These are phyloP conservation scores for Diaporthe citriasiana DNA, from an alignment of 2,329 filamentous ascomycete genomes.

Conservation along the genomic window DNA sequence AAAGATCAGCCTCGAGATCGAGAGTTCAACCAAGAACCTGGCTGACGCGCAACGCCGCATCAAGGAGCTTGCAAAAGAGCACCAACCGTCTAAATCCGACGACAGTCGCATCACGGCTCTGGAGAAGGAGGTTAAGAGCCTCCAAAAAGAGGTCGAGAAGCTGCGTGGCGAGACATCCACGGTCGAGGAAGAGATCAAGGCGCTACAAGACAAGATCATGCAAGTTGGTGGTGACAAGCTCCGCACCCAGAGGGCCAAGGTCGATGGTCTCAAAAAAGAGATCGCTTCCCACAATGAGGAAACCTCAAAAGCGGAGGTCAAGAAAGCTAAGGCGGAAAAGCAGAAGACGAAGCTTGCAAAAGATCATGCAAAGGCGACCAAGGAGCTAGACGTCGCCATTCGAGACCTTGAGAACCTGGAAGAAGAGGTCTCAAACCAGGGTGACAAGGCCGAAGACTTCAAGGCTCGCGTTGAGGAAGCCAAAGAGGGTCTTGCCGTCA, in stretches of 20 bases:
- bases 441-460: conserved; percentile 79
- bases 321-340: conserved; percentile 94
- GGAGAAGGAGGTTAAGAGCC: conserved; percentile 81
- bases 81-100: conserved; percentile 85
- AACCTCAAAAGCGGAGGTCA: conserved; percentile 87
- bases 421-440: conserved; percentile 83
- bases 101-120: conserved; percentile 79
- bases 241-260: conserved; percentile 88
- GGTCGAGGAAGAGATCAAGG: conserved; percentile 93
- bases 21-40: conserved; percentile 87
- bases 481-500: conserved; percentile 80
- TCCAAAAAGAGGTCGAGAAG: conserved; percentile 84
- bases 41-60: conserved; percentile 87
- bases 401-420: conserved; percentile 84
- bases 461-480: conserved; percentile 84
- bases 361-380: conserved; percentile 81
- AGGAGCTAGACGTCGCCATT: conserved; percentile 80
- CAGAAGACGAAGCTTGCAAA: conserved; percentile 89
- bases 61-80: conserved; percentile 85
- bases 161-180: conserved; percentile 88
- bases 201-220: conserved; percentile 97
- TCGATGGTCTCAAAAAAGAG: conserved; percentile 89
- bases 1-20: conserved; percentile 89
- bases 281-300: conserved; percentile 85
- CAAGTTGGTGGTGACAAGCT: conserved; percentile 95